These are phyloP conservation scores for Cyathus striatus DNA, from an alignment of 768 basidiomycete species.

Conservation along the genomic window DNA sequence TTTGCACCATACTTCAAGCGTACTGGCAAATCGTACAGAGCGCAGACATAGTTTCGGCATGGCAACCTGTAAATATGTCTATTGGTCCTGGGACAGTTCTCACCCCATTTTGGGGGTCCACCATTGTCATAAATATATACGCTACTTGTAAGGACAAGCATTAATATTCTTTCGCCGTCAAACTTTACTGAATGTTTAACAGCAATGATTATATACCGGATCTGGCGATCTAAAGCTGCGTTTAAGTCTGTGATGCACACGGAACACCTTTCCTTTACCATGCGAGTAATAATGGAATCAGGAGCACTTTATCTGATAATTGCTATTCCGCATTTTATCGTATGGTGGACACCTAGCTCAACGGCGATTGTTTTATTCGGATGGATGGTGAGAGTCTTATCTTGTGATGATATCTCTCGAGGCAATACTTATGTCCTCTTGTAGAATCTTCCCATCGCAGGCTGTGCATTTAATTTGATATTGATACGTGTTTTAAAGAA, in stretches of 20 bases:
- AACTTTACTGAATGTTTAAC: not conserved
- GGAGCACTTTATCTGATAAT: conserved; percentile 2
- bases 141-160: conserved; percentile 1
- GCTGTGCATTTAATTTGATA: conserved; percentile 2
- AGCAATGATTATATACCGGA: not conserved
- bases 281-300: conserved; percentile 4
- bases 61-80: conserved; percentile 4
- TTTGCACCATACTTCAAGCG: conserved; percentile 1
- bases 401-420: not conserved
- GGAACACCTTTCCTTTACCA: conserved; percentile 1
- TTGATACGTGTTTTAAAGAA: too few species aligned
- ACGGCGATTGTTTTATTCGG: conserved; percentile 1
- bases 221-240: not conserved
- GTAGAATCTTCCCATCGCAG: conserved; percentile 1
- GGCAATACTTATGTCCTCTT: not conserved
- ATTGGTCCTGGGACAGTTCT: conserved; percentile 6
- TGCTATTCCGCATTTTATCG: conserved; percentile 1
- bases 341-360: not conserved
- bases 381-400: not conserved
- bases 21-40: conserved; percentile 3
- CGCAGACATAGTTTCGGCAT: conserved; percentile 1
- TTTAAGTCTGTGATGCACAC: not conserved
- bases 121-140: conserved; percentile 6
- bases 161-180: not conserved
- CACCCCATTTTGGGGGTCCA: conserved; percentile 6